Conservation (phyloP, 495 filamentous ascomycete species). For the Hypomontagnella submonticulosa region DNA sequence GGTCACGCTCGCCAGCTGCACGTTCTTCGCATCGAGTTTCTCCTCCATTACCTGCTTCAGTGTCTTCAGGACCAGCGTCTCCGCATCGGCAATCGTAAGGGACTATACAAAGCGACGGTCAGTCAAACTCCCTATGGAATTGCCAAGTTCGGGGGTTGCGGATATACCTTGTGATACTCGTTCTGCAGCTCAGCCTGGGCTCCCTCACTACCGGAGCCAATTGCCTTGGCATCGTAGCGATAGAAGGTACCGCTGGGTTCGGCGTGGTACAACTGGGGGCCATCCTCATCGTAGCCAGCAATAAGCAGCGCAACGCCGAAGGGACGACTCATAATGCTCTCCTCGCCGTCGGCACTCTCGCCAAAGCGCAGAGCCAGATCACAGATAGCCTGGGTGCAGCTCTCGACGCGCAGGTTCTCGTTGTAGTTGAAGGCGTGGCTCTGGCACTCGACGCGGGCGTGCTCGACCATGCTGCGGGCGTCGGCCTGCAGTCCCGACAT, state of each 20-base stretch:
- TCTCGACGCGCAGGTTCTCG: constrained; percentile 92
- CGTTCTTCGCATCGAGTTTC: constrained; percentile 98
- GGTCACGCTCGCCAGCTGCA: constrained; percentile 96
- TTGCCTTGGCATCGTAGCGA: constrained; percentile 98
- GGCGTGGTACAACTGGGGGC: constrained; percentile 96
- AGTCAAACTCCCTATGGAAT: not conserved
- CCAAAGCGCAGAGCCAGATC: constrained; percentile 96
- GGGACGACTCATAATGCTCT: constrained; percentile 96
- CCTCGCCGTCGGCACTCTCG: constrained; percentile 96
- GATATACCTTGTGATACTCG: constrained; percentile 87
- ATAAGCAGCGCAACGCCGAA: constrained; percentile 98
- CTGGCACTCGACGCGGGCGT: constrained; percentile 96
- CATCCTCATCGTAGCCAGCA: constrained; percentile 96
- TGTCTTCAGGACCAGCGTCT: constrained; percentile 95
- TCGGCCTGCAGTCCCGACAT: constrained; percentile 98
- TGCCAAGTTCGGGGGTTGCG: not conserved
- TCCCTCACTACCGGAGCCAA: constrained; percentile 94
- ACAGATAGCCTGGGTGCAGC: constrained; percentile 98
- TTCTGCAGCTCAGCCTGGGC: constrained; percentile 98
- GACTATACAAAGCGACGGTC: constrained; percentile 61
- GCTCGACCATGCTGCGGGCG: constrained; percentile 94
- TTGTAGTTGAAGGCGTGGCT: constrained; percentile 97
- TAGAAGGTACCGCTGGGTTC: constrained; percentile 99
- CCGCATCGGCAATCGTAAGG: constrained; percentile 90
- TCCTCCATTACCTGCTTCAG: constrained; percentile 99